Evolutionary conservation across 2,329 filamentous ascomycete genomes (phyloP), one percentile per base, ranked within the genome.

Genomic region (Aspergillus hortae): DNA sequence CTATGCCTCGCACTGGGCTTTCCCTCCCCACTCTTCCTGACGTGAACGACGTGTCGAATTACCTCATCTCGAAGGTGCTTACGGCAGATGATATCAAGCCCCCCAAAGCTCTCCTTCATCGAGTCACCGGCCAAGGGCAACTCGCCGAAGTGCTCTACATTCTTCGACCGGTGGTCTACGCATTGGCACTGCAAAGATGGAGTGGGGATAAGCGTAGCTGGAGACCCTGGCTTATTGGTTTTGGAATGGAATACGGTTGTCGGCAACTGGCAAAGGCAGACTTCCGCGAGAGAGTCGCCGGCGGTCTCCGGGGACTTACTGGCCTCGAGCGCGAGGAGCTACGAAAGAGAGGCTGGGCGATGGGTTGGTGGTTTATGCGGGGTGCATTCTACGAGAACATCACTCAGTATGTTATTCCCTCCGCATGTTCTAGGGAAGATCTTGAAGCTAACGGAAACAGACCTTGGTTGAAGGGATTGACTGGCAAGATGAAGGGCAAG

Each of bases 11-110:
- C 53, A 99, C 94, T 0, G 90, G 91, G 33, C 80, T 95, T 61
- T 88, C 85, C 23, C 80, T 99, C 44, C 92, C 94, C 1, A 87
- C 85, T 44, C 78, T 99, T 14, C 94, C 94, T 0, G 86, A 87
- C 51, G 82, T 87, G 1, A 82, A 86, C 48, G 90, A 96, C 61
- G 92, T 96, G 53, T 90, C 89, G 46, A 84, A 83, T 42, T 99
- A 95, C 70, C 82, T 99, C 4, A 83, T 95, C 21, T 87, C 88
- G 32, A 92, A 95, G 59, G 92, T 97, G 11, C 80, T 99, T 44
- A 96, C 90, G 0, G 90, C 94, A 7, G 94, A 99, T 73, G 94
- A 97, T 67, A 94, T 99, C 76, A 96, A 96, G 70, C 89, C 92
- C 0, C 90, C 94, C 0, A 87, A 88, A 33, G 86, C 88, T 49